Conservation (phyloP, 2,329 filamentous ascomycete genomes). For the Zopfia rhizophila region DNA sequence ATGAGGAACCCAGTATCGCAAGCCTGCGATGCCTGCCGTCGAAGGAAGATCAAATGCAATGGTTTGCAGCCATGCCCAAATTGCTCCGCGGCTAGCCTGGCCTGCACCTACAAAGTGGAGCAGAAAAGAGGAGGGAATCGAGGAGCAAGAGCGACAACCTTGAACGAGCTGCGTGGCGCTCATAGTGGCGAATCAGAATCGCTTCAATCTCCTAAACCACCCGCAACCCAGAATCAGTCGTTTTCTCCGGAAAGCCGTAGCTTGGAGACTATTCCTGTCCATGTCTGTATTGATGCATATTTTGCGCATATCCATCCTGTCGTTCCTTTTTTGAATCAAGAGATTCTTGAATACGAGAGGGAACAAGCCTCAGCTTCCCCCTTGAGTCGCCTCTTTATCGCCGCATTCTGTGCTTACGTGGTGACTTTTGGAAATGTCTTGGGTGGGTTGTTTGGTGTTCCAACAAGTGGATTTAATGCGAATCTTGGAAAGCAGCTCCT, state of each 20-base stretch:
- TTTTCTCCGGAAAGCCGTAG: slow-evolving; percentile 26
- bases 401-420: slow-evolving; percentile 52
- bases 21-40: slow-evolving; percentile 78
- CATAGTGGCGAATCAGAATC: slow-evolving; percentile 52
- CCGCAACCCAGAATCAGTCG: neutral
- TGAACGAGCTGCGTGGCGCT: slow-evolving; percentile 76
- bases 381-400: slow-evolving; percentile 43
- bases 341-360: slow-evolving; percentile 34
- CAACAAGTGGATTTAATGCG: neutral
- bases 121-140: slow-evolving; percentile 82
- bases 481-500: slow-evolving; percentile 30
- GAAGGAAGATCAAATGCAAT: slow-evolving; percentile 79
- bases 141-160: slow-evolving; percentile 78
- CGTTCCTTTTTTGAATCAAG: slow-evolving; percentile 41
- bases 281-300: slow-evolving; percentile 74
- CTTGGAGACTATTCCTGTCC: slow-evolving; percentile 65
- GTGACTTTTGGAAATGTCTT: slow-evolving; percentile 34
- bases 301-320: slow-evolving; percentile 73
- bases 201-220: neutral
- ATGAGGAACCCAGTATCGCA: slow-evolving; percentile 42
- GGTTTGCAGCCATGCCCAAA: slow-evolving; percentile 77
- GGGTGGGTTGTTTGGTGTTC: neutral
- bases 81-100: slow-evolving; percentile 72
- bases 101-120: slow-evolving; percentile 79
- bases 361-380: slow-evolving; percentile 27